phyloP scores from a whole-genome alignment of 306 rosid genomes.

The barrel medic (Medicago truncatula) region MtrunA17r5.0-ANR NC_053044.1:4114501-4115000 shows the following conservation, averaged over 20 bases:
- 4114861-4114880: slow-evolving; percentile 62
- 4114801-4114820: slow-evolving; percentile 74
- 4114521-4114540: neutral
- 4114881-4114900: slow-evolving; percentile 66
- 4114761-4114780: slow-evolving; percentile 79
- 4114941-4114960: slow-evolving; percentile 73
- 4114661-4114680: slow-evolving; percentile 60
- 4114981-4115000: slow-evolving; percentile 67
- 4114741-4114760: slow-evolving; percentile 94
- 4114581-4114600: neutral
- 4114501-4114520: neutral
- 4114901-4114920: slow-evolving; percentile 66
- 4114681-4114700: slow-evolving; percentile 66
- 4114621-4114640: slow-evolving; percentile 61
- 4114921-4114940: slow-evolving; percentile 65
- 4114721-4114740: slow-evolving; percentile 84
- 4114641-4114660: slow-evolving; percentile 66
- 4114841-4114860: slow-evolving; percentile 88
- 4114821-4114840: slow-evolving; percentile 85
- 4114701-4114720: slow-evolving; percentile 69
- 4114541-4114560: neutral
- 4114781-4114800: slow-evolving; percentile 83
- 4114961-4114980: slow-evolving; percentile 76
- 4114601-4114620: neutral
- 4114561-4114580: neutral